Base-by-base conservation (phyloP, 1,284 basidiomycete species). In the Austroboletus novae-zelandiae region DNA sequence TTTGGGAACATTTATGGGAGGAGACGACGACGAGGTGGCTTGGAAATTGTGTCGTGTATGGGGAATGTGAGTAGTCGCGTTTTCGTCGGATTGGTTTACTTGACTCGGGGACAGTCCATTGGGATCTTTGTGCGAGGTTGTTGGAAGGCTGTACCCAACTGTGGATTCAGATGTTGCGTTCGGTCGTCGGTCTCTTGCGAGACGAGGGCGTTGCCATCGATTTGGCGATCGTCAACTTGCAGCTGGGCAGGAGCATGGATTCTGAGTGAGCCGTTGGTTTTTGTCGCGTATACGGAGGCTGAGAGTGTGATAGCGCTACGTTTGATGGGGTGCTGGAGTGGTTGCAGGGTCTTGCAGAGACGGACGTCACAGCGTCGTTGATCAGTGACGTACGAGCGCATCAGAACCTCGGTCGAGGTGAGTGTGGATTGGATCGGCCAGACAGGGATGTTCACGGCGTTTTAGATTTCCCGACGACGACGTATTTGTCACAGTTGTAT, bases 1-100 rank as follows among this genome's bases (percentile, higher is more conserved):
- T 71, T 7, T 81, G 83, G 57, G 71, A 78, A 36, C 61, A 69
- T 7, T 66, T 65, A 8, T 80, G 81, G 60, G 72, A 70, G 30
- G 66, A 74, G 2, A 76, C 75, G 53, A 67, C 76, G 17, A 68
- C 68, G 7, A 78, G 81, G 57, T 84, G 84, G 80, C 65, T 82
- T 41, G 74, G 79, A 42, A 76, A 76, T 43, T 86, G 81, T 55
- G 66, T 68, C 46, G 54, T 67, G 15, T 71, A 72, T 47, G 76
- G 75, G 20, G 67, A 72, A 39, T 79, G 86, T 86, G 62, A 65
- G 83, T 70, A 23, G 20, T 18, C 32, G 23, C 44, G 52, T n/a
- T 30, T 35, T 10, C 15, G 4, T 31, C 18, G 9, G 18, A 27
- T n/a, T 4, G 11, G 32, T 40, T 25, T 50, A 39, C 4, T 45